Evolutionary conservation across 2,329 filamentous ascomycete genomes (phyloP).

Genomic region (Myriosclerotinia duriaeana): DNA sequence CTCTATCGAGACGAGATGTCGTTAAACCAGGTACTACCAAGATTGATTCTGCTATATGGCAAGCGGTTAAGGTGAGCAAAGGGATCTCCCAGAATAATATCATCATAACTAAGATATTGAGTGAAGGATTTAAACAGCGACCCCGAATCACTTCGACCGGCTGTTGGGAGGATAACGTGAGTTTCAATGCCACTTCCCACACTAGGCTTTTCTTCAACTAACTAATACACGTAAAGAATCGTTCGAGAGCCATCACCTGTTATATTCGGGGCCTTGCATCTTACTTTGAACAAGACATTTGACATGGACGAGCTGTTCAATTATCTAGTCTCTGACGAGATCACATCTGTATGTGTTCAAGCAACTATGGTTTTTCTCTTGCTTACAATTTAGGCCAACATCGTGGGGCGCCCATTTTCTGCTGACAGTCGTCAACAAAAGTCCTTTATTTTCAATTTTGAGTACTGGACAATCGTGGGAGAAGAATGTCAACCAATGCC

Average conservation of each 20-base stretch:
- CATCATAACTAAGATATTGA: conserved; percentile 13
- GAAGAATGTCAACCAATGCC: conserved; percentile 55
- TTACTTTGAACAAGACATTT: conserved; percentile 57
- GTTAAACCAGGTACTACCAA: conserved; percentile 29
- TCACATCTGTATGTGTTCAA: conserved; percentile 46
- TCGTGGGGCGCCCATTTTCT: conserved; percentile 30
- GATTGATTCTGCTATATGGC: conserved; percentile 36
- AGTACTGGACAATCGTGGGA: conserved; percentile 62
- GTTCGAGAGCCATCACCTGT: conserved; percentile 61
- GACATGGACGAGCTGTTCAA: conserved; percentile 62
- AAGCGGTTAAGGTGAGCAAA: conserved; percentile 31
- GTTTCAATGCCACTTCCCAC: neutral
- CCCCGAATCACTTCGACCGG: conserved; percentile 26
- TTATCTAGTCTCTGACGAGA: conserved; percentile 52
- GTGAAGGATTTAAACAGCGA: conserved; percentile 33
- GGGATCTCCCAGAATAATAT: neutral
- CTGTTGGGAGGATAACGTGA: conserved; percentile 34
- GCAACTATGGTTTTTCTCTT: neutral
- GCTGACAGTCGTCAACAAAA: conserved; percentile 50
- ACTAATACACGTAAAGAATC: conserved; percentile 40
- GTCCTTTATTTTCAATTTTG: conserved; percentile 63
- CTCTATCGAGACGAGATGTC: conserved; percentile 30
- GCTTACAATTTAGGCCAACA: conserved; percentile 26
- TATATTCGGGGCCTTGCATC: conserved; percentile 58
- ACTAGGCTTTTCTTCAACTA: neutral